Conservation (phyloP, 805 yeast species). For the Cyberlindnera mrakii region DNA sequence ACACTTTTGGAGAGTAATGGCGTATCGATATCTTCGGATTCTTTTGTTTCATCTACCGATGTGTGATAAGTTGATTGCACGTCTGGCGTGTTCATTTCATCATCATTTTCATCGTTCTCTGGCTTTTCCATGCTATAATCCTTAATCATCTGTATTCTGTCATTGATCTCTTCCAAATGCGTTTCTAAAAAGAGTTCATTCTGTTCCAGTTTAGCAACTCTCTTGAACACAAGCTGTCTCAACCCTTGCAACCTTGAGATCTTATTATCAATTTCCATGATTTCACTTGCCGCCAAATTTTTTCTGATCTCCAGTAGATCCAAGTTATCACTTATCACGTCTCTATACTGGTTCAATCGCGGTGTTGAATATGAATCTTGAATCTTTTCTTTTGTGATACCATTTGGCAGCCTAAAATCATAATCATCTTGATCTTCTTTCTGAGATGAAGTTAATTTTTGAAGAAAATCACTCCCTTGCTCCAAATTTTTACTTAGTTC, state of each 20-base stretch:
- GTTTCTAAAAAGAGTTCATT: conserved; percentile 52
- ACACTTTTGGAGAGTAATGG: conserved; percentile 37
- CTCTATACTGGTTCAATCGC: conserved; percentile 32
- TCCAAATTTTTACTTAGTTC: conserved; percentile 23
- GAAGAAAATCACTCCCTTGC: conserved; percentile 14
- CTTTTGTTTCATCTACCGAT: conserved; percentile 12
- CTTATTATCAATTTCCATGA: conserved; percentile 54
- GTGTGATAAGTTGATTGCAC: conserved; percentile 1
- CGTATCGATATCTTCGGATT: conserved; percentile 8
- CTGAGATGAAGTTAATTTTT: conserved; percentile 21
- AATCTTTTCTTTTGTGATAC: conserved; percentile 36
- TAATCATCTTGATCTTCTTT: conserved; percentile 11
- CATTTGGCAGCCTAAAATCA: conserved; percentile 30
- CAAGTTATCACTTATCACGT: conserved; percentile 37
- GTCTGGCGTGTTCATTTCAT: neutral
- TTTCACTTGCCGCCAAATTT: conserved; percentile 57
- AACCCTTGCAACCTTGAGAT: conserved; percentile 44
- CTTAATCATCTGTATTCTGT: conserved; percentile 37
- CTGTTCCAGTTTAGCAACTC: conserved; percentile 55
- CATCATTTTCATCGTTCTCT: conserved; percentile 16
- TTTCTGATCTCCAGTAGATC: conserved; percentile 58
- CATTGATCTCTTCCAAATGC: conserved; percentile 36
- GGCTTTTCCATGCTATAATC: conserved; percentile 32
- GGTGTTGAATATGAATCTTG: conserved; percentile 35
- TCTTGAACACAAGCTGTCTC: conserved; percentile 50